A percentile compares a stretch with the other conserved stretches of the same genome.
Evolutionary conservation across 2,329 filamentous ascomycete genomes (phyloP).

Genomic region (Fonsecaea pugnacius): DNA sequence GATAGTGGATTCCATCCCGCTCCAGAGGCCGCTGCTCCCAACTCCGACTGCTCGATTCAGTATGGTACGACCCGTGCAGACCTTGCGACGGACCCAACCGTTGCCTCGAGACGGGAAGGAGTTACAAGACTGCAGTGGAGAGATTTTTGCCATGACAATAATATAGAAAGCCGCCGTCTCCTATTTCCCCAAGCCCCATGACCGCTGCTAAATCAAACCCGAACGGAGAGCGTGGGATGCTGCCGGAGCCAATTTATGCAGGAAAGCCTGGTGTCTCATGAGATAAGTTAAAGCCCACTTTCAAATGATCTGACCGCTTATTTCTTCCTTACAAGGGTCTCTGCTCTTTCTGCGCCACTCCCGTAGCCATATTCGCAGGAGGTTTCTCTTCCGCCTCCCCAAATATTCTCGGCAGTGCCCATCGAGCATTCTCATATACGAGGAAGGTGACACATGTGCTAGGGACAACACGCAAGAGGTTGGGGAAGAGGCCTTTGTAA

Average conservation of each 20-base stretch:
- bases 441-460: constrained; percentile 96
- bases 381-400: constrained; percentile 16
- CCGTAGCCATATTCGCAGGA: neutral
- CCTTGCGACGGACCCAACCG: neutral
- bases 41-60: neutral
- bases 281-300: neutral
- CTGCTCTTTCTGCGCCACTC: constrained; percentile 20
- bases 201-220: neutral
- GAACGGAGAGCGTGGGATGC: constrained; percentile 3
- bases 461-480: constrained; percentile 86
- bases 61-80: neutral
- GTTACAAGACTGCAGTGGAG: neutral
- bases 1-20: constrained; percentile 1
- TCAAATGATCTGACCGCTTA: constrained; percentile 6
- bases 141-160: neutral
- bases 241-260: constrained; percentile 7
- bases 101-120: constrained; percentile 5
- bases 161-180: neutral
- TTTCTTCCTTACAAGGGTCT: constrained; percentile 15
- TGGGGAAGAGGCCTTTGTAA: constrained; percentile 88
- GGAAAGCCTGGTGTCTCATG: constrained; percentile 6
- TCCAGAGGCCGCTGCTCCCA: constrained; percentile 7
- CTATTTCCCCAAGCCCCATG: neutral
- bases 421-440: constrained; percentile 92
- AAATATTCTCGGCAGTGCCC: constrained; percentile 40